Evolutionary conservation across 2,329 filamentous ascomycete genomes (phyloP), one percentile per base, ranked within the genome.

Genomic region (Aspergillus calidoustus): DNA sequence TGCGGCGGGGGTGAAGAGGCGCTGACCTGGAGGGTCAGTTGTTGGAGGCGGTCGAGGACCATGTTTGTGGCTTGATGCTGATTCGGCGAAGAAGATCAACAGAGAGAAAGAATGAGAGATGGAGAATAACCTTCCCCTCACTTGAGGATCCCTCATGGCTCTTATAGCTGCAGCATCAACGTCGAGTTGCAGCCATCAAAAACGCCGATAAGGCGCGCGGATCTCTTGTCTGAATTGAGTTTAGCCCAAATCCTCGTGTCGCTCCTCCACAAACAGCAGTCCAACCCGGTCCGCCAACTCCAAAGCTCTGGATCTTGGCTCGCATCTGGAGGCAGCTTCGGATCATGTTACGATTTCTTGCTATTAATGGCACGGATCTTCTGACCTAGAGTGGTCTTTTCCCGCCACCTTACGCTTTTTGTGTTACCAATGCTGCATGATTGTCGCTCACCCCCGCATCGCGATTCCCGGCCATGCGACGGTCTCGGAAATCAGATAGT

Each of bases 1-100:
- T 96, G 88, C 41, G 85, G 84, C 54, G 81, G 80, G 43, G 80
- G 74, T 30, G 80, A 72, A 28, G 83, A 80, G 59, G 85, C 86
- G 57, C 82, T 84, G 70, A 90, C 76, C 70, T 90, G 88, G 57
- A 84, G 81, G 66, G 86, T 81, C 72, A 90, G 80, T 71, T 88
- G 87, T 78, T 87, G 86, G 50, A 89, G 79, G 68, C 87, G 83
- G 68, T 89, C 85, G 67, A 88, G 81, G 67, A 86, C 85, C 86
- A 87, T 88, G 49, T 43, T 58, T 25, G 17, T 44, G 5, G 13
- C 23, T 7, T 8, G 19, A 31, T 38, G 47, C 23, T 57, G 46
- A 50, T 41, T 57, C 28, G 38, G 38, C 17, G 17, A 23, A 25
- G 13, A 38, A 19, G 30, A 8, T 19, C 25, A 30, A 28, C 25